A percentile compares a stretch with the other conserved stretches of the same genome.
phyloP scores from a whole-genome alignment of 148 eudicot genomes.

The Nyssa sinensis region DNA sequence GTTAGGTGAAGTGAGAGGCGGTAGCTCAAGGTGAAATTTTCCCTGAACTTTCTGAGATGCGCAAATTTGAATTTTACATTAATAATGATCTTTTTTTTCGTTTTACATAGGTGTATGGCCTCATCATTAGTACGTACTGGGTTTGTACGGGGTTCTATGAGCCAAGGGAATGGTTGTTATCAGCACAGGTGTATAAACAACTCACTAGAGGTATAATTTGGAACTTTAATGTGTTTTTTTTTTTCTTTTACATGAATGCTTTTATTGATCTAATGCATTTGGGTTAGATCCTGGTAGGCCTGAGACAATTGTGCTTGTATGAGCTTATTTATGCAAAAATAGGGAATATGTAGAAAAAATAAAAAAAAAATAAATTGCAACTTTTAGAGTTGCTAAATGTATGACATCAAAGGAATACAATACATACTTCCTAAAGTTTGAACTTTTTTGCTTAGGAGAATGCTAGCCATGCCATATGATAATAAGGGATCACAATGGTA shows the following conservation, averaged over 20 bases:
- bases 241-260: background rate
- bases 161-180: slow-evolving; percentile 98
- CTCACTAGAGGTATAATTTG: slow-evolving; percentile 66
- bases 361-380: no score
- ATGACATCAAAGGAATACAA: background rate
- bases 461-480: background rate
- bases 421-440: background rate
- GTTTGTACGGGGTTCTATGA: slow-evolving; percentile 85
- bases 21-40: slow-evolving; percentile 68
- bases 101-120: slow-evolving; percentile 81
- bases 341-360: background rate
- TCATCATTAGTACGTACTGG: slow-evolving; percentile 94
- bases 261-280: background rate
- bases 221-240: background rate
- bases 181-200: slow-evolving; percentile 81
- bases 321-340: background rate
- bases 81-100: slow-evolving; percentile 7
- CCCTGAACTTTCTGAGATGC: background rate
- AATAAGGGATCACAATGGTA: background rate
- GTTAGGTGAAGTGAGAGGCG: slow-evolving; percentile 96
- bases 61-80: background rate
- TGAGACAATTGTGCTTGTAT: background rate
- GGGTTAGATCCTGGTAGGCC: background rate
- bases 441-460: background rate
- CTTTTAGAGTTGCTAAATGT: no score